Base-by-base conservation (phyloP, 176 grass and related monocot genomes). In the Oryza australiensis region DNA sequence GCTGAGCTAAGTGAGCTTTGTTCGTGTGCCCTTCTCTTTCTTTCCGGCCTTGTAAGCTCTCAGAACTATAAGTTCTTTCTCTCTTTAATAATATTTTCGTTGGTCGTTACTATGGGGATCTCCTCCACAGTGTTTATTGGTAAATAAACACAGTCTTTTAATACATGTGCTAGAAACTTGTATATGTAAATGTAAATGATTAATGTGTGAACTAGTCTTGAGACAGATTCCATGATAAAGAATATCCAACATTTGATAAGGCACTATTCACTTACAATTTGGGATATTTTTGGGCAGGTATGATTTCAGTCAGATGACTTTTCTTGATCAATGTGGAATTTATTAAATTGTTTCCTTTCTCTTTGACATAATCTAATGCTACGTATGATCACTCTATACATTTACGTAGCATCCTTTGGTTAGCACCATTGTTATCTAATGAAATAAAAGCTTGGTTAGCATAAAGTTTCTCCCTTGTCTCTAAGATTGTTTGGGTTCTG, bases 231-330 rank as follows among this genome's bases (percentile, higher is more conserved):
- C 94, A 97, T 74, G 92, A 92, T 30, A 97, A 88, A 84, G 94
- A 97, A 80, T 97, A 97, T 90, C 94, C 94, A 53, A 83, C 87
- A 66, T 86, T 71, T 70, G 89, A 97, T 16, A 81, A 91, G 64
- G 43, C 90, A 76, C 75, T 29, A 41, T 97, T 97, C 90, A 92
- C 92, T 55, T 92, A 81, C 78, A 35, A 62, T 89, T 75, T 97
- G 94, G 94, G 94, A 24, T 87, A 92, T 89, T 97, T 92, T 76
- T 90, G 94, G 72, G 68, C 75, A 86, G 92, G 94, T 97, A 82
- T 73, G 27, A 15, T 82, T 45, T 55, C 16, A 26, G 18, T 64
- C 73, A 12, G 65, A 80, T 53, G 73, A 29, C 29, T 26, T 68
- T 24, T 7, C n/a, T 64, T 78, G n/a, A 35, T 16, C 49, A 28